Base-by-base conservation (phyloP, 805 yeast species). In the Ogataea dorogensis region DNA sequence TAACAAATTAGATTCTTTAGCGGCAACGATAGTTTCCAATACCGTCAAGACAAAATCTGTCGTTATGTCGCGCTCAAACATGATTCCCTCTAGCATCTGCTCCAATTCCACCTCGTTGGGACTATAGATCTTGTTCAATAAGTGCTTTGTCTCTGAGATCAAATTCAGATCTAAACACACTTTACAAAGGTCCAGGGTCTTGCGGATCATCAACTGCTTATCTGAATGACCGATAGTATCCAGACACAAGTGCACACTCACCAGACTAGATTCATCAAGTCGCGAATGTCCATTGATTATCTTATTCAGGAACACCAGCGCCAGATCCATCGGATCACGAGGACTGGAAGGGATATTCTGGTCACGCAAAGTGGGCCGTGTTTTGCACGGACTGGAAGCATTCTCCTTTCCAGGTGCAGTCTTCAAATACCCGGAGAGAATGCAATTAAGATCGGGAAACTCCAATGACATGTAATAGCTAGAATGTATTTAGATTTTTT, bases 241-340 rank as follows among this genome's bases (percentile, higher is more conserved):
- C 17, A 47, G 38, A 37, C 48, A 47, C 4, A 39, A 43, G 6
- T 22, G 10, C 5, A 38, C 25, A 5, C 43, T 40, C 15, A 32
- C 28, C 7, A 42, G 17, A 12, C 23, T 14, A 12, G 31, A 32
- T 7, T 14, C 14, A 8, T 38, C 42, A 13, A 42, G 17, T 10
- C 17, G 21, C 7, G 21, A 19, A 19, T 19, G 9, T 19, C 21
- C 9, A 11, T 8, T 27, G 19, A 44, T 22, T 10, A 36, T 36
- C 13, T 36, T 36, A 17, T 30, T 24, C 18, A 47, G 24, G 13
- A 35, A 43, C 11, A 29, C 31, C 16, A 38, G 19, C 13, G 47
- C 47, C 16, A 38, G 35, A 11, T 37, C 42, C 19, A 23, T 28
- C 7, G 48, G 34, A 17, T 38, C 33, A 20, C 9, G 17, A 7